Evolutionary conservation across 306 rosid species (phyloP).

Genomic region (Psophocarpus tetragonolobus): DNA sequence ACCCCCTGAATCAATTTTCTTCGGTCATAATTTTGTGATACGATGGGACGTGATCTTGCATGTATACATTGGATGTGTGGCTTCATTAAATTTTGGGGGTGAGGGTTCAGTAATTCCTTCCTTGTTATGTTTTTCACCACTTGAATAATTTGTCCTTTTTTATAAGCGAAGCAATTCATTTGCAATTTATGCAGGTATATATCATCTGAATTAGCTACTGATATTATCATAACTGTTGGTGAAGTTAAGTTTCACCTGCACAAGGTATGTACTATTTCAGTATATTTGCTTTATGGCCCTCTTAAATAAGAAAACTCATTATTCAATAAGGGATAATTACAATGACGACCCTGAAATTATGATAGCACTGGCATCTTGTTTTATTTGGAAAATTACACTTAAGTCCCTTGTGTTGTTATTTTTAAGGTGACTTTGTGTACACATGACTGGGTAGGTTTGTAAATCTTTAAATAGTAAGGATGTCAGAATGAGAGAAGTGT

Average conservation of each 20-base stretch:
- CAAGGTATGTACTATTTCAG: conserved; percentile 56
- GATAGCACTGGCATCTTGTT: background rate
- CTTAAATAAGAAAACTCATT: background rate
- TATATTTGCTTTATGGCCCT: background rate
- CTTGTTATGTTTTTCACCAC: background rate
- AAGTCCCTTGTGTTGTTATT: background rate
- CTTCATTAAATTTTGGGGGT: background rate
- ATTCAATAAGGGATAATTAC: background rate
- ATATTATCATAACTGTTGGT: conserved; percentile 67
- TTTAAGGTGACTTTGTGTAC: background rate
- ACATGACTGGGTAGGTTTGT: background rate
- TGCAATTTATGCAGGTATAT: conserved; percentile 61
- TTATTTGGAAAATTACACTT: background rate
- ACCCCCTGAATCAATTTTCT: background rate
- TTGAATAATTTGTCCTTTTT: conserved; percentile 10
- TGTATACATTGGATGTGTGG: background rate
- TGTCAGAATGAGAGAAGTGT: background rate
- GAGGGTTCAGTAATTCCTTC: background rate
- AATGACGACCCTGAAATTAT: background rate
- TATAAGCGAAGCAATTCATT: background rate
- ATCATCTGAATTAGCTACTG: conserved; percentile 84
- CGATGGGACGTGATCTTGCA: conserved; percentile 1
- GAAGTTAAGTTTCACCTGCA: conserved; percentile 89
- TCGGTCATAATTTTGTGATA: background rate
- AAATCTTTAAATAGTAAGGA: background rate